phyloP scores from a whole-genome alignment of 1,284 basidiomycete species.

The Ustilago esculenta region DNA sequence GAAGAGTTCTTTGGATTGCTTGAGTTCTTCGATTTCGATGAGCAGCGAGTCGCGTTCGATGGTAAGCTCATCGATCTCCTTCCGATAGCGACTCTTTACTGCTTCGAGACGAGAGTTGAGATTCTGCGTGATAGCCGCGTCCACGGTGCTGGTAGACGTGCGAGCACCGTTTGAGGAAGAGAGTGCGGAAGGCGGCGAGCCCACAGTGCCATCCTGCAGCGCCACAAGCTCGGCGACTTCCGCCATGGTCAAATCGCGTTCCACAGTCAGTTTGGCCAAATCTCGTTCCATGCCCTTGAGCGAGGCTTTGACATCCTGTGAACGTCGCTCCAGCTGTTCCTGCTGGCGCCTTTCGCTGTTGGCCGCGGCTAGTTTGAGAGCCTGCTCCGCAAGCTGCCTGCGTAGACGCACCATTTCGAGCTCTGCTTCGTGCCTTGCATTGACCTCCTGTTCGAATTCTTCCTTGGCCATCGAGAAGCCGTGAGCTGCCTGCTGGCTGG shows the following conservation, averaged over 20 bases:
- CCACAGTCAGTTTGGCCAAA: slow-evolving; percentile 83
- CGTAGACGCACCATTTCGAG: slow-evolving; percentile 86
- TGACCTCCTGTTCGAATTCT: slow-evolving; percentile 90
- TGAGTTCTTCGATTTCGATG: slow-evolving; percentile 87
- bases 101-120: slow-evolving; percentile 87
- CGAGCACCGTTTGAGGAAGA: slow-evolving; percentile 15
- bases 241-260: slow-evolving; percentile 88
- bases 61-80: slow-evolving; percentile 84
- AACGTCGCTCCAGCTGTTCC: slow-evolving; percentile 80
- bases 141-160: slow-evolving; percentile 18
- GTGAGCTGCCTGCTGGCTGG: slow-evolving; percentile 89
- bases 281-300: slow-evolving; percentile 84
- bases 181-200: slow-evolving; percentile 1
- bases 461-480: slow-evolving; percentile 89
- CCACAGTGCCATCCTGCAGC: slow-evolving; percentile 71
- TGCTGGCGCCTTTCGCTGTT: slow-evolving; percentile 77
- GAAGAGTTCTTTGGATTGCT: slow-evolving; percentile 83
- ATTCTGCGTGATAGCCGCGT: slow-evolving; percentile 74
- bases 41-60: slow-evolving; percentile 81
- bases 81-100: slow-evolving; percentile 85
- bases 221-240: slow-evolving; percentile 89
- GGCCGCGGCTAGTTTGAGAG: slow-evolving; percentile 81
- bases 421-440: slow-evolving; percentile 86
- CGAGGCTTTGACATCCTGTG: slow-evolving; percentile 80
- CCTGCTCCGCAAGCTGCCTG: slow-evolving; percentile 87